These are phyloP conservation scores for Aquilaria malaccensis DNA, from an alignment of 345 rosid species.

Conservation along the genomic window DNA sequence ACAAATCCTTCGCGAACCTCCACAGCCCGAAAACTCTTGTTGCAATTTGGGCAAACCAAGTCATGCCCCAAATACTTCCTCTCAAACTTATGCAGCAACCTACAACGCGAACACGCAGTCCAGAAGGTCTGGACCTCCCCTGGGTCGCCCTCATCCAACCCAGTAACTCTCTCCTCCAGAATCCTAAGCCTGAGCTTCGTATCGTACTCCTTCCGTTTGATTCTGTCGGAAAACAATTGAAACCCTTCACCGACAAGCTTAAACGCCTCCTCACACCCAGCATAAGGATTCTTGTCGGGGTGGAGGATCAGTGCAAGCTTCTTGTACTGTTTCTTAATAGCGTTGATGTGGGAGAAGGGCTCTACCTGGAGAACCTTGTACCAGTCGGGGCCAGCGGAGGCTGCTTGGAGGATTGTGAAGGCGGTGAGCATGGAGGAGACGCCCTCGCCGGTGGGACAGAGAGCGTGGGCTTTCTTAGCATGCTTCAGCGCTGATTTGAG, in stretches of 20 bases:
- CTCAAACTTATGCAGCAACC: slow-evolving; percentile 69
- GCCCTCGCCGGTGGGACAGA: slow-evolving; percentile 50
- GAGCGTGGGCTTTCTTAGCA: slow-evolving; percentile 54
- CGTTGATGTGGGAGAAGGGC: slow-evolving; percentile 64
- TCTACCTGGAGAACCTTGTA: slow-evolving; percentile 78
- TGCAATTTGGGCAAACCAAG: slow-evolving; percentile 75
- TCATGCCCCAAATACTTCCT: slow-evolving; percentile 58
- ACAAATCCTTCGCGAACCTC: slow-evolving; percentile 36
- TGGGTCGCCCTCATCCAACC: slow-evolving; percentile 18
- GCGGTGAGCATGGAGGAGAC: slow-evolving; percentile 61
- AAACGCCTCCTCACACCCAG: slow-evolving; percentile 82
- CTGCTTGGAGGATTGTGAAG: slow-evolving; percentile 44
- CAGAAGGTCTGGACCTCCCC: slow-evolving; percentile 35
- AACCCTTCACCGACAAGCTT: slow-evolving; percentile 76
- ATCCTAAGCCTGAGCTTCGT: slow-evolving; percentile 56
- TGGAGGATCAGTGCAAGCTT: slow-evolving; percentile 62
- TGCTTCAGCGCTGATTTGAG: slow-evolving; percentile 50
- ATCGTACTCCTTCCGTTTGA: slow-evolving; percentile 74
- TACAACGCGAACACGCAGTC: slow-evolving; percentile 65
- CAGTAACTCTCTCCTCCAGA: slow-evolving; percentile 49
- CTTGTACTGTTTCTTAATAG: slow-evolving; percentile 66
- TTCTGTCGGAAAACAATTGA: slow-evolving; percentile 56
- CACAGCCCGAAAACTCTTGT: slow-evolving; percentile 59
- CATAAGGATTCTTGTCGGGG: slow-evolving; percentile 66
- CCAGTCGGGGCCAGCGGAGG: slow-evolving; percentile 51